phyloP scores from a whole-genome alignment of 2,329 filamentous ascomycete genomes.

The Phyllosticta citribraziliensis region DNA sequence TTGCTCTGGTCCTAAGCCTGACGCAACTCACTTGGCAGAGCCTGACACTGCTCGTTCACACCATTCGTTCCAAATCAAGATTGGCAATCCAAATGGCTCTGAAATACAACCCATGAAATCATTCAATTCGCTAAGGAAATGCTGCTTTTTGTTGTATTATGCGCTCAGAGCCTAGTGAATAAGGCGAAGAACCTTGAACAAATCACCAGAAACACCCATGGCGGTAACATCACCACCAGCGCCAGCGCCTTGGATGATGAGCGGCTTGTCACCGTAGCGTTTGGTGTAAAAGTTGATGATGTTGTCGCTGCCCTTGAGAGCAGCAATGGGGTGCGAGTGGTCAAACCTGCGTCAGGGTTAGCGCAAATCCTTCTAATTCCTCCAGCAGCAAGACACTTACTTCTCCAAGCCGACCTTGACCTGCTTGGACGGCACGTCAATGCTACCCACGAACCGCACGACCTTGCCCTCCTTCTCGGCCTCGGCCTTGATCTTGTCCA shows the following conservation, averaged over 20 bases:
- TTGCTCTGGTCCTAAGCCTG: neutral
- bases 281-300: conserved; percentile 98
- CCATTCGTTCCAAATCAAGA: neutral
- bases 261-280: conserved; percentile 79
- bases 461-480: conserved; percentile 85
- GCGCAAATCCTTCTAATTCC: neutral
- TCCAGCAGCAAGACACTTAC: conserved; percentile 26
- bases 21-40: too few relatives aligned
- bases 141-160: neutral
- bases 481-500: conserved; percentile 79
- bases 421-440: conserved; percentile 69
- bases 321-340: conserved; percentile 80
- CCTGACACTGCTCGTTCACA: neutral
- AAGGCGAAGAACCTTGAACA: conserved; percentile 66
- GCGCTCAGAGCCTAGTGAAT: neutral
- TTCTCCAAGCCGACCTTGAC: conserved; percentile 90
- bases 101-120: neutral
- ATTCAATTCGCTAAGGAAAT: neutral
- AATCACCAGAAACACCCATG: conserved; percentile 91
- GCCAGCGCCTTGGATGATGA: conserved; percentile 87
- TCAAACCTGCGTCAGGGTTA: conserved; percentile 39
- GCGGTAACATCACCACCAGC: conserved; percentile 93
- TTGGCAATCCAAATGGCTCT: neutral
- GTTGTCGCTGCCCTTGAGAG: conserved; percentile 94
- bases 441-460: conserved; percentile 85